Evolutionary conservation across 345 rosid species (phyloP), one percentile per base, ranked within the genome.

Genomic region (Passiflora organensis): DNA sequence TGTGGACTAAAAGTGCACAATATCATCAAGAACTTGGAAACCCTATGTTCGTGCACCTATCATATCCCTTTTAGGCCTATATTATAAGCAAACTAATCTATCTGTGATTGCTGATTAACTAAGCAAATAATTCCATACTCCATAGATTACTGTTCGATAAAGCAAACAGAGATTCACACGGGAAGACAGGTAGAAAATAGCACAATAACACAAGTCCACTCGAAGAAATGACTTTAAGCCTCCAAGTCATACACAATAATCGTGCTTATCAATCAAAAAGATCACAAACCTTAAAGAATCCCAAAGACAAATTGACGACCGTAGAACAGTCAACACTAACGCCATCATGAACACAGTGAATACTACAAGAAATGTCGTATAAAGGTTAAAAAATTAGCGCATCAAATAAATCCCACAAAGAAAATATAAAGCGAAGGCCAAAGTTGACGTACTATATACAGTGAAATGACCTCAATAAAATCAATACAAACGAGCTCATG

Each of bases 211-310:
- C n/a, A n/a, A n/a, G n/a, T 28, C 76, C 62, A 66, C 49, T 62
- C 62, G 61, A 42, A n/a, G n/a, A 60, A 65, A n/a, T n/a, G 63
- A 24, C 64, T 62, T 49, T 54, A 15, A 21, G 43, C 13, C 52
- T 66, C 48, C 37, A 72, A 60, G 21, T 39, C 53, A 42, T 16
- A 57, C 15, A 36, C 41, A 15, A 58, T 21, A 60, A 43, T 15
- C 64, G 56, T 18, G 42, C 50, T 32, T 49, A 59, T 60, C 32
- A 44, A 70, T 62, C 57, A 53, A 42, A 19, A 65, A 8, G 56
- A 65, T 55, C 43, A 44, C 62, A 60, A 43, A 25, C 46, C 51
- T 82, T n/a, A n/a, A n/a, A 82, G 86, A 85, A 82, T 80, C 82
- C n/a, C 53, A 46, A 10, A 19, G 21, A 46, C 38, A 32, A 38